Evolutionary conservation across 371 early-diverging fungal species (phyloP).

Genomic region (Phascolomyces articulosus): DNA sequence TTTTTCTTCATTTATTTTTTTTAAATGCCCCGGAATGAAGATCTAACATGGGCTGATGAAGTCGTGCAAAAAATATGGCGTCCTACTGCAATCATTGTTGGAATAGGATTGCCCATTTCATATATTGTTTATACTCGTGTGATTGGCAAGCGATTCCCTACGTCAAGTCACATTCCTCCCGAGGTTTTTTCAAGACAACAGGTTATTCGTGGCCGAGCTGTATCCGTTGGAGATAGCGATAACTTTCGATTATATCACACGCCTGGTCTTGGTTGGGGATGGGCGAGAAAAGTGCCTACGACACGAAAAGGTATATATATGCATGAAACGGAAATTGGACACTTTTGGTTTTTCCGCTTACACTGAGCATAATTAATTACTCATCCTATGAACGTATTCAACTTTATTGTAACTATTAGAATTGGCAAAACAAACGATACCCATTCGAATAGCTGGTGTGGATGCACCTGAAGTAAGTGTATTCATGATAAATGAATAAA

Average conservation of each 20-base stretch:
- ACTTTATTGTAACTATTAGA: conserved; percentile 28
- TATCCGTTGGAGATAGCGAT: conserved; percentile 65
- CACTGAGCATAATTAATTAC: not conserved
- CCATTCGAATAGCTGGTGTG: conserved; percentile 74
- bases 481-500: not conserved
- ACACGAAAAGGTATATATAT: conserved; percentile 35
- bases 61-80: conserved; percentile 37
- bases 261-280: conserved; percentile 64
- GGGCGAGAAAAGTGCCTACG: conserved; percentile 52
- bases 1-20: not conserved
- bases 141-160: conserved; percentile 43
- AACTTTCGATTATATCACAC: conserved; percentile 68
- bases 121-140: conserved; percentile 25
- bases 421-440: conserved; percentile 62
- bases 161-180: conserved; percentile 57
- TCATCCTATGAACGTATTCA: too few species aligned
- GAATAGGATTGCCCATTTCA: conserved; percentile 25
- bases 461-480: conserved; percentile 77
- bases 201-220: conserved; percentile 51
- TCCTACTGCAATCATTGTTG: conserved; percentile 23
- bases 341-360: not conserved
- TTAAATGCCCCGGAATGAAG: not conserved
- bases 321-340: not conserved
- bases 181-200: conserved; percentile 37
- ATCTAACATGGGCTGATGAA: conserved; percentile 25